Conservation (phyloP, 306 rosid species). For the Quercus aquifolioides region DNA sequence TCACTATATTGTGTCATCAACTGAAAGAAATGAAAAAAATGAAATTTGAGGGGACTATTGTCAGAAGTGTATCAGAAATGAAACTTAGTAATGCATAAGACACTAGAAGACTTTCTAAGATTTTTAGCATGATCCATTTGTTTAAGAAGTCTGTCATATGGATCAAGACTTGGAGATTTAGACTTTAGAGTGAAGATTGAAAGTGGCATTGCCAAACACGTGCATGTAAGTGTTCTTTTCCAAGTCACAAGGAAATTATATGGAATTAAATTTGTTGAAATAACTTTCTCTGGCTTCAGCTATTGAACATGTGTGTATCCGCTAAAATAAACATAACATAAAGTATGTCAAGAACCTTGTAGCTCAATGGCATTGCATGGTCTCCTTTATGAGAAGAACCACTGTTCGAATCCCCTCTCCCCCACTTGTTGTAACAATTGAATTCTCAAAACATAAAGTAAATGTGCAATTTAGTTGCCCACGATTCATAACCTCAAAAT, state of each 20-base stretch:
- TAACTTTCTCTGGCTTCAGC: not conserved
- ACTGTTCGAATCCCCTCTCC: too few species aligned
- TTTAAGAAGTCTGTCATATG: not conserved
- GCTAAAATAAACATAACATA: not conserved
- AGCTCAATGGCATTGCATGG: too few species aligned
- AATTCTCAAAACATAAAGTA: not conserved
- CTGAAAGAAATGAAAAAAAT: not conserved
- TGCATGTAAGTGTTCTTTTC: not conserved
- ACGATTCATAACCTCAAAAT: not conserved
- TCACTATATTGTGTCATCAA: not conserved
- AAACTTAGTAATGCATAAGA: not conserved
- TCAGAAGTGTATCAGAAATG: not conserved
- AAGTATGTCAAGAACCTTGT: too few species aligned
- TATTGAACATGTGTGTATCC: not conserved
- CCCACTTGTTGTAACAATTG: too few species aligned
- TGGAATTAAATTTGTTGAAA: not conserved
- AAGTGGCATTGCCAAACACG: not conserved
- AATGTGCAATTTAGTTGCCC: not conserved
- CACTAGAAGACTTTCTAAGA: not conserved
- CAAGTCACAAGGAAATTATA: not conserved
- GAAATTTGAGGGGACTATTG: not conserved
- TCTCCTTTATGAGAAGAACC: too few species aligned
- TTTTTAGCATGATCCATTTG: not conserved
- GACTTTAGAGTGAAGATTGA: not conserved
- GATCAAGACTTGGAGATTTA: not conserved